phyloP scores from a whole-genome alignment of 345 rosid species.

The Bretschneidera sinensis region DNA sequence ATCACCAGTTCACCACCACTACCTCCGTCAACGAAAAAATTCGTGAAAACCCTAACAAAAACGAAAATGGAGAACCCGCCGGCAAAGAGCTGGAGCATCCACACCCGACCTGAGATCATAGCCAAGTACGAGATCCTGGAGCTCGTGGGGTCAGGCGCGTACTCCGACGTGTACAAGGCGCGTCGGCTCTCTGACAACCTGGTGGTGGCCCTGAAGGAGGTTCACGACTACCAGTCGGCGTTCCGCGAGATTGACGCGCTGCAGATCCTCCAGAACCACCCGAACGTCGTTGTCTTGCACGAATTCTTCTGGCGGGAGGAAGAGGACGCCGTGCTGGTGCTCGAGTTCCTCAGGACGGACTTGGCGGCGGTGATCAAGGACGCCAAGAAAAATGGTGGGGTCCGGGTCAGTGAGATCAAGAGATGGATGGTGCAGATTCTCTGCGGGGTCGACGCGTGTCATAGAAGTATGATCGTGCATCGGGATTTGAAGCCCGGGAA shows the following conservation, averaged over 20 bases:
- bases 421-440: constrained; percentile 96
- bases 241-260: constrained; percentile 91
- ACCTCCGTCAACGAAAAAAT: too few species aligned
- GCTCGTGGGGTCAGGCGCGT: constrained; percentile 84
- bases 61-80: constrained; percentile 36
- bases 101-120: constrained; percentile 73
- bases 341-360: constrained; percentile 80
- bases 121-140: constrained; percentile 84
- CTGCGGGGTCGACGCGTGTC: constrained; percentile 69
- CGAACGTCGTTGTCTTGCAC: constrained; percentile 70
- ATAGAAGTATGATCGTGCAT: constrained; percentile 74
- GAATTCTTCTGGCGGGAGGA: constrained; percentile 95
- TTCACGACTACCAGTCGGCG: constrained; percentile 91
- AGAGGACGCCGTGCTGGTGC: constrained; percentile 91
- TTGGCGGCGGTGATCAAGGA: constrained; percentile 58
- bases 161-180: constrained; percentile 86
- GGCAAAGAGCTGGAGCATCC: constrained; percentile 97
- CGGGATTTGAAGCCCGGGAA: constrained; percentile 94
- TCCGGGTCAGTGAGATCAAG: constrained; percentile 58
- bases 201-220: constrained; percentile 85
- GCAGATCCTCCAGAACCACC: constrained; percentile 59
- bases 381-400: constrained; percentile 45
- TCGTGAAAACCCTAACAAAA: not conserved
- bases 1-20: too few species aligned
- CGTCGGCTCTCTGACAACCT: constrained; percentile 71